Evolutionary conservation across 352 stramenopile species (phyloP).

Genomic region (Phytophthora kernoviae): DNA sequence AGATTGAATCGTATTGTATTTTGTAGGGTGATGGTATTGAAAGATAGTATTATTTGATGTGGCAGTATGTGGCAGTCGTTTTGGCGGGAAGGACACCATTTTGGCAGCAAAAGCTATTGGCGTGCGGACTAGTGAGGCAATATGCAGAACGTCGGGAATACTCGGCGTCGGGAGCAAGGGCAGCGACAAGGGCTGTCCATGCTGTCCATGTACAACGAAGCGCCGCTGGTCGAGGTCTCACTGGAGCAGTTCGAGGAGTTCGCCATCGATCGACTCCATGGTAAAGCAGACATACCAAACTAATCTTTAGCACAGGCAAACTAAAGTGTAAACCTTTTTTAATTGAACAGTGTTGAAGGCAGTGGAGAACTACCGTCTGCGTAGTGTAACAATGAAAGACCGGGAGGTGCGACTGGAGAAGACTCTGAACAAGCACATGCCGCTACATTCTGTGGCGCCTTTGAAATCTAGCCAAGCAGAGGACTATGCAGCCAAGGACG

Average conservation of each 20-base stretch:
- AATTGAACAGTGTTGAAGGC: constrained; percentile 74
- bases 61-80: constrained; percentile 1
- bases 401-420: constrained; percentile 82
- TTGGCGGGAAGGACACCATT: constrained; percentile 35
- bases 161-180: constrained; percentile 54
- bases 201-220: constrained; percentile 94
- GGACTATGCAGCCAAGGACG: constrained; percentile 84
- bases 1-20: background rate
- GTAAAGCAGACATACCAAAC: constrained; percentile 38
- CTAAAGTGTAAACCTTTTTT: constrained; percentile 46
- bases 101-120: constrained; percentile 29
- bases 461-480: constrained; percentile 59
- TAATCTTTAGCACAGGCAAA: too few species aligned
- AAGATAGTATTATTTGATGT: background rate
- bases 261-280: constrained; percentile 95
- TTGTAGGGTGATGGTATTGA: background rate
- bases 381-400: constrained; percentile 71
- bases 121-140: background rate
- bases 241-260: constrained; percentile 99
- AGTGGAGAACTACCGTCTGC: constrained; percentile 87
- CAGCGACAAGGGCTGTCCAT: constrained; percentile 58
- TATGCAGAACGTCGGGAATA: constrained; percentile 89
- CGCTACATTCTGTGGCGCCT: constrained; percentile 49
- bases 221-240: constrained; percentile 94
- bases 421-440: constrained; percentile 86